Base-by-base conservation (phyloP, 768 basidiomycete genomes). In the Suillus ampliporus region DNA sequence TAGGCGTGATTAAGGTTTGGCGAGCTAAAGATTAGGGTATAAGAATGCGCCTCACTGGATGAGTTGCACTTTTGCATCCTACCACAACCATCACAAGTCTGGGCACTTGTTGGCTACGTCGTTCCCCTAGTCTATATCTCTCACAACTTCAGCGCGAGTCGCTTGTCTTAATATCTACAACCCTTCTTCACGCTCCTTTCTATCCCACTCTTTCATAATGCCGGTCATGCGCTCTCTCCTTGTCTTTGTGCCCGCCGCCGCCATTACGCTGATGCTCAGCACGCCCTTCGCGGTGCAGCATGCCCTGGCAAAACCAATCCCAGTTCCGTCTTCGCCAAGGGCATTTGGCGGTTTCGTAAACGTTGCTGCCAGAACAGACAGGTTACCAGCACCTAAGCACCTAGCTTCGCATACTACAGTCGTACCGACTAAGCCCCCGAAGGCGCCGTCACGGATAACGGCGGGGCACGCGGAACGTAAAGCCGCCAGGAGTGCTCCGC, bases 201-300 rank as follows among this genome's bases (percentile, higher is more conserved):
- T 44, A 44, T 51, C 38, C 50, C 63, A 56, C 50, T 64, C 47
- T 47, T 63, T 60, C 58, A 31, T n/a, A 52, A 77, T 79, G 77
- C 68, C 76, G 64, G 60, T 79, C 69, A 70, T 72, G 69, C 80
- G 76, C 65, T 72, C 76, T 66, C 61, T 81, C 63, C 70, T 79
- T 64, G 62, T 82, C 69, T 77, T 77, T 61, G 68, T 82, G 54
- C 75, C 82, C 68, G 76, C 79, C 52, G 67, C 79, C 63, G 74
- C 71, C 61, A 74, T 85, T 65, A 70, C 77, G 53, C 69, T 76
- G 50, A 69, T 80, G 61, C 65, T 76, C 64, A 74, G 76, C 57
- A 50, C 67, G 17, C 57, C 64, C n/a, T 35, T 68, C n/a, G 41
- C 64, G 5, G 60, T 71, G 21, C 61, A 65, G 6, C 48, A 61